phyloP scores from a whole-genome alignment of 2,329 filamentous ascomycete genomes.

The Fusarium brevicatenulatum region DNA sequence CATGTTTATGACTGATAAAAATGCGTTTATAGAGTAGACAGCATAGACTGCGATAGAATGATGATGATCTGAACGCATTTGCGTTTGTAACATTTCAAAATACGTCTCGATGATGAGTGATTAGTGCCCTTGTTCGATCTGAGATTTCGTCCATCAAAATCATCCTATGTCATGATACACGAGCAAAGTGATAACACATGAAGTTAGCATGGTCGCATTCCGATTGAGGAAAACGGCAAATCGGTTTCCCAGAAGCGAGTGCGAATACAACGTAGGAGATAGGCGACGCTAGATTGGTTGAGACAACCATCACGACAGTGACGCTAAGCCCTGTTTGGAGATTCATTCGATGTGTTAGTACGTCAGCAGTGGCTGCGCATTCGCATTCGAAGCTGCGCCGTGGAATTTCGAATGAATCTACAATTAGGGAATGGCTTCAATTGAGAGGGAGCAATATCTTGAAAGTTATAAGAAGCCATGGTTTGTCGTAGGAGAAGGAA shows the following conservation, averaged over 20 bases:
- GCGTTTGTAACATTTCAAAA: neutral
- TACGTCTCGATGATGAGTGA: neutral
- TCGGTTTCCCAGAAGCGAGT: slow-evolving; percentile 9
- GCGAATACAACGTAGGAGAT: neutral
- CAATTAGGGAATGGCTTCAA: slow-evolving; percentile 14
- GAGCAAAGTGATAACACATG: neutral
- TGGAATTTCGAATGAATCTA: slow-evolving; percentile 27
- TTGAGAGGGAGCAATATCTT: neutral
- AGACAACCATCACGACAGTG: neutral
- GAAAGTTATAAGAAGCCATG: slow-evolving; percentile 15
- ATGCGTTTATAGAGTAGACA: slow-evolving; percentile 15
- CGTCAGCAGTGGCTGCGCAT: slow-evolving; percentile 32
- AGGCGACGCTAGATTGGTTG: slow-evolving; percentile 3
- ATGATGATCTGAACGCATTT: neutral
- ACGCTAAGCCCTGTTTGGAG: slow-evolving; percentile 30
- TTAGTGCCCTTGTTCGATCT: neutral
- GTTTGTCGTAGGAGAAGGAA: neutral
- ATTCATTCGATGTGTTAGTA: slow-evolving; percentile 29
- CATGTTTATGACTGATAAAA: slow-evolving; percentile 10
- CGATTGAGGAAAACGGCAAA: neutral
- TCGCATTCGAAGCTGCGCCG: slow-evolving; percentile 3
- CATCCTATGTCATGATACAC: neutral
- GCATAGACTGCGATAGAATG: slow-evolving; percentile 10
- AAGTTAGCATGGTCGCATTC: neutral
- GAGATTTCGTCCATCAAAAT: neutral